These are phyloP conservation scores for Hibiscus trionum DNA, from an alignment of 345 rosid species.

Conservation along the genomic window DNA sequence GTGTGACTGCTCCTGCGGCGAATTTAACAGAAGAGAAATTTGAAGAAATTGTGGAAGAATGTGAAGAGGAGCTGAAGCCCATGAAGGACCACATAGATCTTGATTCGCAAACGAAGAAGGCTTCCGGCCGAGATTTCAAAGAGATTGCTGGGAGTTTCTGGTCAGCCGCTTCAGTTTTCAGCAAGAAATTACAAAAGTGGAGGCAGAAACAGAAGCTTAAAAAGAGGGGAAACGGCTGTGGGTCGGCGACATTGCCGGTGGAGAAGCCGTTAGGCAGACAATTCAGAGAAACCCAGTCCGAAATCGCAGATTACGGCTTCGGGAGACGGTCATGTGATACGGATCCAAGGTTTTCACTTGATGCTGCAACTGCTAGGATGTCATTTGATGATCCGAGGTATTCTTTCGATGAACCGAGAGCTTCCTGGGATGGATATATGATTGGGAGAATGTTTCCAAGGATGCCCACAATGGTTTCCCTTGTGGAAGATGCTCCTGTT, in stretches of 20 bases:
- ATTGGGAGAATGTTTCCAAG: conserved; percentile 60
- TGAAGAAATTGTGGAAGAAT: conserved; percentile 28
- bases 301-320: conserved; percentile 92
- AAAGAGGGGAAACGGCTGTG: conserved; percentile 51
- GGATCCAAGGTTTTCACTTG: conserved; percentile 89
- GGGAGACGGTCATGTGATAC: conserved; percentile 95
- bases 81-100: conserved; percentile 92
- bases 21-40: conserved; percentile 37
- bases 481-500: conserved; percentile 84
- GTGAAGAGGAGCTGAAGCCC: conserved; percentile 30
- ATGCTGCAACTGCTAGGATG: conserved; percentile 55
- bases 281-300: conserved; percentile 90
- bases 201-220: conserved; percentile 89
- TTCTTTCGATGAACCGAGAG: conserved; percentile 91
- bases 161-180: conserved; percentile 98
- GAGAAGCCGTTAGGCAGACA: conserved; percentile 93
- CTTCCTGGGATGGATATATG: conserved; percentile 88
- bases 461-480: conserved; percentile 83
- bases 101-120: conserved; percentile 66
- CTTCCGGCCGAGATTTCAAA: conserved; percentile 64
- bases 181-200: conserved; percentile 95
- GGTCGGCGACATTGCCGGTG: conserved; percentile 81
- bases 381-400: conserved; percentile 80
- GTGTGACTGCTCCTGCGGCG: conserved; percentile 25
- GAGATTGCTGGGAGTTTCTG: conserved; percentile 81